phyloP scores from a whole-genome alignment of 1,139 yeast genomes.

The Petasospora fabianii region DNA sequence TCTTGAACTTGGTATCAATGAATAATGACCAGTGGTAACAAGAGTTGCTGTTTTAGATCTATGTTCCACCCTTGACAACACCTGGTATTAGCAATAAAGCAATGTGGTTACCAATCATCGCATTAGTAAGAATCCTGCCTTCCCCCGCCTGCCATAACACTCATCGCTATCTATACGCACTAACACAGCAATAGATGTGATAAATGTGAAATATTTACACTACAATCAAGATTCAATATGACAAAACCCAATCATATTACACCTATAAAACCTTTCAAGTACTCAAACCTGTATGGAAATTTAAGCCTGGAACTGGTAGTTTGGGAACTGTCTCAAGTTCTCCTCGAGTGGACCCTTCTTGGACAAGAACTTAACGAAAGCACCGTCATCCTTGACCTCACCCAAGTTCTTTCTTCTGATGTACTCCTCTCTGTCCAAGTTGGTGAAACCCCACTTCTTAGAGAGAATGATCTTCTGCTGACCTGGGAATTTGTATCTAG shows the following conservation, averaged over 20 bases:
- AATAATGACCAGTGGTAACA: too few relatives aligned
- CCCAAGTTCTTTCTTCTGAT: conserved; percentile 91
- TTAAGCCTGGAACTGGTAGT: conserved; percentile 51
- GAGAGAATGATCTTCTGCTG: conserved; percentile 99
- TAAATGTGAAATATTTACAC: too few relatives aligned
- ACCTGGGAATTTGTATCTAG: conserved; percentile 99
- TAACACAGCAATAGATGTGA: too few relatives aligned
- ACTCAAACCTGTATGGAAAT: conserved; percentile 8
- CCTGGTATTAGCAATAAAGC: too few relatives aligned
- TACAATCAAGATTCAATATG: conserved; percentile 1
- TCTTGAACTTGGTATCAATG: too few relatives aligned
- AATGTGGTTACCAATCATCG: too few relatives aligned
- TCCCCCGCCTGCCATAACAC: too few relatives aligned
- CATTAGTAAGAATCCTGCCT: too few relatives aligned
- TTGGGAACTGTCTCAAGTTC: conserved; percentile 95
- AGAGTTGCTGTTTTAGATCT: too few relatives aligned
- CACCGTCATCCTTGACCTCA: conserved; percentile 99
- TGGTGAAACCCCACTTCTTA: conserved; percentile 99
- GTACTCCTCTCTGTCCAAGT: conserved; percentile 96
- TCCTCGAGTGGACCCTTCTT: conserved; percentile 92
- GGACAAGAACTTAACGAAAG: conserved; percentile 97
- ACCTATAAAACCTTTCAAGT: conserved; percentile 11
- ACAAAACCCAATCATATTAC: conserved; percentile 12
- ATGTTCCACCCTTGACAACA: too few relatives aligned
- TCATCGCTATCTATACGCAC: too few relatives aligned